Conservation (phyloP, 805 yeast genomes). For the Metschnikowia cubensis region DNA sequence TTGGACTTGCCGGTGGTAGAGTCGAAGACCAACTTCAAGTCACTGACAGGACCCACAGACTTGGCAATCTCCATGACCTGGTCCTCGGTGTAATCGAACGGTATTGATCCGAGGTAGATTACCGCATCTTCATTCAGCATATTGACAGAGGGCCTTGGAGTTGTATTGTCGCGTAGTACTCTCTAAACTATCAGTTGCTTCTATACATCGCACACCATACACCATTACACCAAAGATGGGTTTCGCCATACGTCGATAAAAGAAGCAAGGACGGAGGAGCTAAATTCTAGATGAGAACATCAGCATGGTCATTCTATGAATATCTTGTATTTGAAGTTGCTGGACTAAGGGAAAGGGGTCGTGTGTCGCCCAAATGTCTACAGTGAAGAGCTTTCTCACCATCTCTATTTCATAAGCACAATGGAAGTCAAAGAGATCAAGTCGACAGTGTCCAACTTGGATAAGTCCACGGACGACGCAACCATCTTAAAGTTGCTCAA, state of each 20-base stretch:
- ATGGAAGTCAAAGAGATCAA: slow-evolving; percentile 77
- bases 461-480: slow-evolving; percentile 61
- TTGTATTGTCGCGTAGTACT: no score
- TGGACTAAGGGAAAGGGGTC: neutral
- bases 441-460: slow-evolving; percentile 65
- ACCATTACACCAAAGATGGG: neutral
- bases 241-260: neutral
- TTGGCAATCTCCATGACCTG: slow-evolving; percentile 83
- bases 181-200: no score
- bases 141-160: no score
- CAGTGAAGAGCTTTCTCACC: neutral
- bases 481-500: slow-evolving; percentile 64
- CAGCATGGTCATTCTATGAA: no score
- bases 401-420: neutral
- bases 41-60: slow-evolving; percentile 84
- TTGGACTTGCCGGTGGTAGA: slow-evolving; percentile 85
- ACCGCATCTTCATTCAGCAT: slow-evolving; percentile 14
- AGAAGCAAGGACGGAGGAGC: no score
- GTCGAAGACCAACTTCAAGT: slow-evolving; percentile 75
- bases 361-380: neutral
- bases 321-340: no score
- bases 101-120: slow-evolving; percentile 82
- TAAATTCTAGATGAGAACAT: no score
- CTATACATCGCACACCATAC: neutral
- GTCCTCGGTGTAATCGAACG: slow-evolving; percentile 91